A percentile compares a stretch with the other conserved stretches of the same genome.
These are phyloP conservation scores for Xylaria sp. DNA, from an alignment of 2,329 filamentous ascomycete species.

Conservation along the genomic window DNA sequence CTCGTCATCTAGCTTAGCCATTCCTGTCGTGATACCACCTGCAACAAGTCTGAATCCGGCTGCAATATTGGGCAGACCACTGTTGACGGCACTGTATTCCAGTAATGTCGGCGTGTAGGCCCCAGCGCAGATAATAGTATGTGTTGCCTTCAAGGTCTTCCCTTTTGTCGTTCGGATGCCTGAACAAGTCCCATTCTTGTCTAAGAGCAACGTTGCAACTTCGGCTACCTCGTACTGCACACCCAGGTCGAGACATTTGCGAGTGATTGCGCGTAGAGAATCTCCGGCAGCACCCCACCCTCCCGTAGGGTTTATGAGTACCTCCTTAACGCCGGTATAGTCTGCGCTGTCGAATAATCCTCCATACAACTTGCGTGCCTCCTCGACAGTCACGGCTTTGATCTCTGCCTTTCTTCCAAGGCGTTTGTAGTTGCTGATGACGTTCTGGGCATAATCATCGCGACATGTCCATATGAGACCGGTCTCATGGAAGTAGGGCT, in stretches of 20 bases:
- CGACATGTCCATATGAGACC: slow-evolving; percentile 49
- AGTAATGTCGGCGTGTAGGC: slow-evolving; percentile 63
- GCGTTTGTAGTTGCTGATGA: slow-evolving; percentile 49
- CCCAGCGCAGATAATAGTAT: slow-evolving; percentile 60
- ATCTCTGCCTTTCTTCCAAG: slow-evolving; percentile 47
- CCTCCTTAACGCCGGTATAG: slow-evolving; percentile 63
- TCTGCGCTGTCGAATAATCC: slow-evolving; percentile 66
- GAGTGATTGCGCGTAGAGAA: slow-evolving; percentile 60
- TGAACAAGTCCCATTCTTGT: slow-evolving; percentile 43
- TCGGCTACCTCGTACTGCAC: slow-evolving; percentile 64
- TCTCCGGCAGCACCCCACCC: slow-evolving; percentile 68
- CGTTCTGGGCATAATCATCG: slow-evolving; percentile 47
- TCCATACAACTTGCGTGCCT: slow-evolving; percentile 60
- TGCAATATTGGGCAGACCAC: slow-evolving; percentile 57
- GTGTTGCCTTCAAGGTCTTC: slow-evolving; percentile 55
- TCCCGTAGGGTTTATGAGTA: slow-evolving; percentile 64
- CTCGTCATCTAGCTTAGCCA: slow-evolving; percentile 35
- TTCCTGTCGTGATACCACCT: slow-evolving; percentile 58
- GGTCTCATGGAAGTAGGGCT: slow-evolving; percentile 37
- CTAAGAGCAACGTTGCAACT: slow-evolving; percentile 56
- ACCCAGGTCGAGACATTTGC: slow-evolving; percentile 59
- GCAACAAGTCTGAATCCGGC: slow-evolving; percentile 62
- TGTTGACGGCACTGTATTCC: slow-evolving; percentile 56
- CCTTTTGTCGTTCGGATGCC: slow-evolving; percentile 59
- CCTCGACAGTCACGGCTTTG: slow-evolving; percentile 60